phyloP scores from a whole-genome alignment of 1,139 yeast species.

The Hyphopichia pseudoburtonii region DNA sequence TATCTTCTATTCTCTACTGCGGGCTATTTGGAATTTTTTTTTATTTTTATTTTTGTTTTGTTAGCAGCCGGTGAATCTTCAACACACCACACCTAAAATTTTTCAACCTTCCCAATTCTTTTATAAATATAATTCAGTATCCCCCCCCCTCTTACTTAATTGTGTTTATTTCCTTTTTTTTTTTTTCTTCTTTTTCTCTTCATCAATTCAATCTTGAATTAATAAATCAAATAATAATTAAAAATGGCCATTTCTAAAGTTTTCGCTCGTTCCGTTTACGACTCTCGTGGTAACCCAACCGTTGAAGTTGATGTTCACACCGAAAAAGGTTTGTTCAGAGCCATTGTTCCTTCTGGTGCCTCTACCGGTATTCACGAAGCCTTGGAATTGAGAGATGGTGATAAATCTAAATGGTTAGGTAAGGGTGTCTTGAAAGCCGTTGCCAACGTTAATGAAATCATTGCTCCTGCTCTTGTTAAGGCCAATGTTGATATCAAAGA shows the following conservation, averaged over 20 bases:
- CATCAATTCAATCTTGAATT: slow-evolving; percentile 10
- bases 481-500: slow-evolving; percentile 73
- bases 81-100: neutral
- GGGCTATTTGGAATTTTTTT: neutral
- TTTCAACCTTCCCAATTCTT: neutral
- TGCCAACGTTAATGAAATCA: slow-evolving; percentile 81
- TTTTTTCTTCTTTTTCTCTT: slow-evolving; percentile 8
- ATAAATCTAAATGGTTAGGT: slow-evolving; percentile 91
- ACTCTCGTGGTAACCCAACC: slow-evolving; percentile 98
- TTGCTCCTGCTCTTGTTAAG: slow-evolving; percentile 83
- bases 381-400: slow-evolving; percentile 92
- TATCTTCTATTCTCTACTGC: neutral
- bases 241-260: slow-evolving; percentile 53
- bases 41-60: too few species aligned
- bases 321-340: slow-evolving; percentile 82
- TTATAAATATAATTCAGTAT: slow-evolving; percentile 5
- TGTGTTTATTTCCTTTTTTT: slow-evolving; percentile 9
- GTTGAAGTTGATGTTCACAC: slow-evolving; percentile 93
- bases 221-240: slow-evolving; percentile 1
- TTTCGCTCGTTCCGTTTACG: slow-evolving; percentile 91
- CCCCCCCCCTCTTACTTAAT: slow-evolving; percentile 2
- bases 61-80: too few species aligned
- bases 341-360: slow-evolving; percentile 97
- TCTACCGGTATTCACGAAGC: slow-evolving; percentile 96
- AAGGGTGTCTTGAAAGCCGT: slow-evolving; percentile 95